phyloP scores from a whole-genome alignment of 2,329 filamentous ascomycete species.

The Ambrosiella xylebori region DNA sequence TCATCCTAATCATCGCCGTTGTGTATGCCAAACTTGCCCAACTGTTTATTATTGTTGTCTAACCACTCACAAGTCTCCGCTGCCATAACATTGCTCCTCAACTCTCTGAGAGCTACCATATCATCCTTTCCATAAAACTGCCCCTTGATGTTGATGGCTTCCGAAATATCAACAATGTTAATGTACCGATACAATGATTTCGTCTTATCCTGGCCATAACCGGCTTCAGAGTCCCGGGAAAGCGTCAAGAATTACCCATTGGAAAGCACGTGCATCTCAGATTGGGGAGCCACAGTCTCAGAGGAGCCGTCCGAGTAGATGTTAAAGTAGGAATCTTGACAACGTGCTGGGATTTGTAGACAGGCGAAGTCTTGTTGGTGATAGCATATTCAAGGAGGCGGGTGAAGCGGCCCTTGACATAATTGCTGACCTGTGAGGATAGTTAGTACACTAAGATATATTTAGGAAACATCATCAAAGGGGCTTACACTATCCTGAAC shows the following conservation, averaged over 20 bases:
- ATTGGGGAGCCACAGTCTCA: constrained; percentile 41
- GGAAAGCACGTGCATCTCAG: constrained; percentile 48
- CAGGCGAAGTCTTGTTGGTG: constrained; percentile 21
- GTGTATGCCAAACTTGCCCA: constrained; percentile 48
- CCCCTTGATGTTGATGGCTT: constrained; percentile 42
- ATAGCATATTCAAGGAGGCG: constrained; percentile 50
- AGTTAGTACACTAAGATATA: neutral
- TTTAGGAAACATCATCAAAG: neutral
- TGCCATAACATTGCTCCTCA: constrained; percentile 36
- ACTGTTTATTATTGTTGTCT: constrained; percentile 49
- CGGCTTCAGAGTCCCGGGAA: constrained; percentile 43
- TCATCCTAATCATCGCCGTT: constrained; percentile 47
- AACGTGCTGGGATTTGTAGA: constrained; percentile 43
- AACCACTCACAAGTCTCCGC: constrained; percentile 47
- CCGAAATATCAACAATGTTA: constrained; percentile 48
- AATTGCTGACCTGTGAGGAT: constrained; percentile 11
- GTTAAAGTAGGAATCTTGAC: constrained; percentile 44
- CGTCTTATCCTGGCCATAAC: constrained; percentile 35
- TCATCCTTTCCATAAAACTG: neutral
- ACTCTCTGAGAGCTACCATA: constrained; percentile 17
- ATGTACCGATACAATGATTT: constrained; percentile 48
- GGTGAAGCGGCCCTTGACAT: constrained; percentile 33
- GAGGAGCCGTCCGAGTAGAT: constrained; percentile 28
- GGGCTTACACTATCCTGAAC: constrained; percentile 15
- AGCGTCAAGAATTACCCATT: constrained; percentile 49